Base-by-base conservation (phyloP, 2,329 filamentous ascomycete species). In the Talaromyces rugulosus region DNA sequence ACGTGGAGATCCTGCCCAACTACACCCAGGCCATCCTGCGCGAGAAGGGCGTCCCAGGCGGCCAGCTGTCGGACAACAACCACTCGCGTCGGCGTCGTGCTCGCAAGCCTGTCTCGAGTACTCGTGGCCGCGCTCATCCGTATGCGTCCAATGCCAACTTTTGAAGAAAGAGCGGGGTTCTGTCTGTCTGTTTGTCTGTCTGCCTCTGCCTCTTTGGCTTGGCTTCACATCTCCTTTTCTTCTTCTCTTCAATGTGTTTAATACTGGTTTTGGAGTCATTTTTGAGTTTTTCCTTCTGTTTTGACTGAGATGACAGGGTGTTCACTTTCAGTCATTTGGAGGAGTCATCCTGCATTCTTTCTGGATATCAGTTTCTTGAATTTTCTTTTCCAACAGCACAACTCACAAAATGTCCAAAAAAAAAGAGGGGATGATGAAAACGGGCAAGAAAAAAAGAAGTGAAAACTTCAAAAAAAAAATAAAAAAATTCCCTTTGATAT, bases 1-100 rank as follows among this genome's bases (percentile, higher is more conserved):
- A 78, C 65, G 72, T 78, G 47, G 76, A 77, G 63, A 76, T 78
- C 47, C 63, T 78, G 51, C 76, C 76, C 1, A 69, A 65, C 5
- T 75, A 77, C 61, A 50, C 64, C 11, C 30, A 31, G 12, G 58
- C 57, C 5, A 54, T 61, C 7, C 36, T 58, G 30, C 51, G 23
- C 66, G 64, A 64, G 64, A 67, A 31, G 9, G 64, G 27, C 51
- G 63, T 53, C 50, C 28, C 50, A 7, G 14, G 50, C 9, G 50
- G 50, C 34, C 28, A 51, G 12, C 27, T 58, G 18, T 36, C 56
- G 1, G 56, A 27, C 5, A 58, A 52, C 44, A 58, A 58, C 2
- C 56, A 52, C n/a, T 58, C 56, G 6, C 56, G 56, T 4, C 56
- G 56, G 27, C 56, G 56, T 12, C 56, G 56, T 36, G 56, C 56